Conservation (phyloP, 768 basidiomycete genomes). For the Cystobasidium tubakii region DNA sequence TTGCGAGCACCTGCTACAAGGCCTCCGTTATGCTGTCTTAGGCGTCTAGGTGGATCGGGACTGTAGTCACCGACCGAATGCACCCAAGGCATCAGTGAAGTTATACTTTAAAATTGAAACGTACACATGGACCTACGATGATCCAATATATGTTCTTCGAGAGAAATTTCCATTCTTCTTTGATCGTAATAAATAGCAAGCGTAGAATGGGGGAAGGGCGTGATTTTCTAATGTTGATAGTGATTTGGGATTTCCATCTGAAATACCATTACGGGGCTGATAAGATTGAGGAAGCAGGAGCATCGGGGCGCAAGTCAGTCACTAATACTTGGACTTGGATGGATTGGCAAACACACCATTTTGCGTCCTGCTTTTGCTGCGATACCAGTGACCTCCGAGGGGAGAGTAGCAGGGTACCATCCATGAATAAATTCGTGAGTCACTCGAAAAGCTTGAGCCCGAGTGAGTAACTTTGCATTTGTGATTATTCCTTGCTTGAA, state of each 20-base stretch:
- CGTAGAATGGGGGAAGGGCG: constrained; percentile 51
- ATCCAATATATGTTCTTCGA: constrained; percentile 49
- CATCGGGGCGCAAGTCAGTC: background rate
- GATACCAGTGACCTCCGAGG: background rate
- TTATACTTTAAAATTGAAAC: no score
- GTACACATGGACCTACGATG: constrained; percentile 42
- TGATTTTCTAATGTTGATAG: constrained; percentile 46
- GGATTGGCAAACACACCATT: background rate
- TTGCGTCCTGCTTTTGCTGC: background rate
- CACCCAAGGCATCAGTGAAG: no score
- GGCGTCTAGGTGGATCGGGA: constrained; percentile 50
- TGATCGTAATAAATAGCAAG: constrained; percentile 52
- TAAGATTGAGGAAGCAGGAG: background rate
- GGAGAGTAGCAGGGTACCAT: background rate
- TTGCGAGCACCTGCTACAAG: constrained; percentile 43
- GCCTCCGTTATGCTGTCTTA: constrained; percentile 52
- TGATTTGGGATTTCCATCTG: constrained; percentile 20
- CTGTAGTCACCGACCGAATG: constrained; percentile 19
- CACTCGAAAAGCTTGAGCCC: background rate
- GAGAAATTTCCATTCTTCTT: constrained; percentile 36
- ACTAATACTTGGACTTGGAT: background rate
- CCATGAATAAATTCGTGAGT: constrained; percentile 1
- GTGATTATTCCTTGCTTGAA: background rate
- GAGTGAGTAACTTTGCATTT: constrained; percentile 6
- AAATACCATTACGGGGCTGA: background rate